A percentile compares a stretch with the other conserved stretches of the same genome.
phyloP scores from a whole-genome alignment of 2,329 filamentous ascomycete species.

The Ilyonectria destructans region DNA sequence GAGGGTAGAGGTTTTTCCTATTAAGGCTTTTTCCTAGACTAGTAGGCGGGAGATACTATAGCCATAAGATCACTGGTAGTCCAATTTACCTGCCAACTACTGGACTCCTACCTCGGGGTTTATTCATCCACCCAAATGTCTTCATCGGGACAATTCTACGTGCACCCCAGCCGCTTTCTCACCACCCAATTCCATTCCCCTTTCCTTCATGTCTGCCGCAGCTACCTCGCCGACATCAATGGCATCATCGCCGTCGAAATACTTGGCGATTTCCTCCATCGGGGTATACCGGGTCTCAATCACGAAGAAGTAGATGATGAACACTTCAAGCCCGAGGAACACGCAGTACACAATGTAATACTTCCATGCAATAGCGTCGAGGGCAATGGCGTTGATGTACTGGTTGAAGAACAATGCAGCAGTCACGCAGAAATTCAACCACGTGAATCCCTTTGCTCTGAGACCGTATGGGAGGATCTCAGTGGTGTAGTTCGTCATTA shows the following conservation, averaged over 20 bases:
- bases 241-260: constrained; percentile 17
- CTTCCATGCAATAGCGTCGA: constrained; percentile 36
- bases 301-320: constrained; percentile 35
- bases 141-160: constrained; percentile 2
- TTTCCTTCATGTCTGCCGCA: constrained; percentile 28
- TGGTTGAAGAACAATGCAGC: constrained; percentile 40
- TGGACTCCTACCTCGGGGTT: too few species aligned
- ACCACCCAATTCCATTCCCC: constrained; percentile 16
- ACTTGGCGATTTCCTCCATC: constrained; percentile 29
- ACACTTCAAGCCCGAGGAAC: constrained; percentile 27
- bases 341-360: constrained; percentile 40
- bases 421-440: constrained; percentile 39
- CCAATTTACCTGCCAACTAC: too few species aligned
- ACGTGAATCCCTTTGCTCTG: constrained; percentile 39
- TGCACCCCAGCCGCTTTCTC: constrained; percentile 4
- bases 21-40: too few species aligned
- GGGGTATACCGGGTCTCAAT: constrained; percentile 28
- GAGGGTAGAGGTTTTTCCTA: too few species aligned
- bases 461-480: constrained; percentile 49
- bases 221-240: constrained; percentile 30
- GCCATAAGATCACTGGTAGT: too few species aligned
- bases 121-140: too few species aligned
- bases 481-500: constrained; percentile 49
- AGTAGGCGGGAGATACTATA: too few species aligned
- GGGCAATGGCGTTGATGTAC: constrained; percentile 38